Percentiles rank a stretch among this genome's conserved stretches.
phyloP scores from a whole-genome alignment of 73 alveolate species.

The Paramecium sonneborni region DNA sequence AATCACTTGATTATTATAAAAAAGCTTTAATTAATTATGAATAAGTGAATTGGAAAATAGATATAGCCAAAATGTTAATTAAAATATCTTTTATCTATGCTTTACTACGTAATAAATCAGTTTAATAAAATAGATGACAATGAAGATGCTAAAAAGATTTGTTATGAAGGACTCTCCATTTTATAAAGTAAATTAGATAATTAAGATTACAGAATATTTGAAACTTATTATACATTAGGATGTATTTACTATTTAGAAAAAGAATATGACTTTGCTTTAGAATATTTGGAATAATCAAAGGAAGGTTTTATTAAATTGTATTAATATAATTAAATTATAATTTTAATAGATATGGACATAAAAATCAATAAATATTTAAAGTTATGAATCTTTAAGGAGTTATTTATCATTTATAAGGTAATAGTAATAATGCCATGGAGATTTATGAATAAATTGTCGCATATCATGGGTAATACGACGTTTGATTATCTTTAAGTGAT shows the following conservation, averaged over 20 bases:
- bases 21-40: constrained; percentile 28
- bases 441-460: background rate
- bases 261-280: background rate
- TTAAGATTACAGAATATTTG: background rate
- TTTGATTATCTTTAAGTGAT: background rate
- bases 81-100: background rate
- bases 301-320: background rate
- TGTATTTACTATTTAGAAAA: background rate
- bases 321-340: background rate
- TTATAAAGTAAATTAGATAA: background rate
- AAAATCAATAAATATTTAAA: background rate
- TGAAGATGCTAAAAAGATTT: constrained; percentile 22
- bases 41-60: constrained; percentile 28
- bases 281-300: background rate
- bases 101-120: background rate
- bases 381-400: background rate
- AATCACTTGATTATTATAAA: background rate
- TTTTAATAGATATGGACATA: background rate
- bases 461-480: background rate
- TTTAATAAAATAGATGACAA: background rate
- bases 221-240: background rate
- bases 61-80: background rate
- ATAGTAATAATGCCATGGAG: background rate
- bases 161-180: background rate
- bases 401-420: background rate